These are phyloP conservation scores for Datisca glomerata DNA, from an alignment of 306 rosid genomes.

Conservation along the genomic window DNA sequence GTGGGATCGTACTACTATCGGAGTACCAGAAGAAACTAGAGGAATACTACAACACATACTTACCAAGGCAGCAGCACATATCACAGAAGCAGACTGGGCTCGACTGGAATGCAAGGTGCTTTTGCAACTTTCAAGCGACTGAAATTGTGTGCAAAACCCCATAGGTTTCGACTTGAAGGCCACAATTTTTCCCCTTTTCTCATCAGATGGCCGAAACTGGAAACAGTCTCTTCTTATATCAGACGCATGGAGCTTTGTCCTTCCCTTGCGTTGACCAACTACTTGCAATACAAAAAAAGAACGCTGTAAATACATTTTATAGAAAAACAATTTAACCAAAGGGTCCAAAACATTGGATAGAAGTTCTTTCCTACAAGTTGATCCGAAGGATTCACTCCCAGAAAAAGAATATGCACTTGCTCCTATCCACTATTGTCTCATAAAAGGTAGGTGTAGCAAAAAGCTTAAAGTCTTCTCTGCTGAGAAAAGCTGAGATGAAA, in stretches of 20 bases:
- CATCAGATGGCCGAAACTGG: slow-evolving; percentile 20
- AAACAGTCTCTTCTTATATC: slow-evolving; percentile 15
- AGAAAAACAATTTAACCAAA: background rate
- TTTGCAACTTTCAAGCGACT: slow-evolving; percentile 9
- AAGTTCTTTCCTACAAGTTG: no score
- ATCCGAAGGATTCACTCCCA: no score
- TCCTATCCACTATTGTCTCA: background rate
- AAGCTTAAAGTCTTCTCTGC: no score
- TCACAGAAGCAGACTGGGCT: slow-evolving; percentile 20
- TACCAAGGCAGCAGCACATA: slow-evolving; percentile 45
- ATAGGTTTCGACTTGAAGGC: slow-evolving; percentile 11
- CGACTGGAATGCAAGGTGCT: slow-evolving; percentile 7
- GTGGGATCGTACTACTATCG: no score
- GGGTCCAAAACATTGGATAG: background rate
- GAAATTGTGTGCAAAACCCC: slow-evolving; percentile 5
- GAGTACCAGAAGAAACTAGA: slow-evolving; percentile 1
- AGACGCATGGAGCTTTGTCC: slow-evolving; percentile 12
- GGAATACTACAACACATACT: slow-evolving; percentile 12
- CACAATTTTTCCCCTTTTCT: slow-evolving; percentile 16
- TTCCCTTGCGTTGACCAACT: slow-evolving; percentile 9
- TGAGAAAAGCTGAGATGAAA: no score
- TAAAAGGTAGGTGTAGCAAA: no score
- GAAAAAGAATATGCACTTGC: background rate
- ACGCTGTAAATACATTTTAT: slow-evolving; percentile 1
- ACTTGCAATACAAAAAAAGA: slow-evolving; percentile 5